These are phyloP conservation scores for Entonaema liquescens DNA, from an alignment of 495 filamentous ascomycete species.

Conservation along the genomic window DNA sequence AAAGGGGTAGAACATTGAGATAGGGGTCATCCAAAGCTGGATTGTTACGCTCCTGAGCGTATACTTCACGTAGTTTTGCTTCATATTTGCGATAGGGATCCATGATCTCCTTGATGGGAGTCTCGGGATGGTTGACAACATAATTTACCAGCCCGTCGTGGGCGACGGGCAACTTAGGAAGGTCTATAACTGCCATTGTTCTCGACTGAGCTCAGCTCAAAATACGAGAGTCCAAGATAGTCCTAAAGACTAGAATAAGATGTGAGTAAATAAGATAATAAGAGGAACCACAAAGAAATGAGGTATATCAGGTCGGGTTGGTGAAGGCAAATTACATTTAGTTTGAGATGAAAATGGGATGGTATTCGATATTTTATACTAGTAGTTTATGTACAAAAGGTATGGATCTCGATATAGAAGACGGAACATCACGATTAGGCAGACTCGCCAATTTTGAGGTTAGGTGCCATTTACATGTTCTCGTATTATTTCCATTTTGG, in stretches of 20 bases:
- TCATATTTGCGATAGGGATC: conserved; percentile 76
- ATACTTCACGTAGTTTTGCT: conserved; percentile 70
- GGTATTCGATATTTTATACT: conserved; percentile 20
- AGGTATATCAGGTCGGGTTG: background rate
- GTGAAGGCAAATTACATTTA: background rate
- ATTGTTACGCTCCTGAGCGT: conserved; percentile 73
- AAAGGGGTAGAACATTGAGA: conserved; percentile 76
- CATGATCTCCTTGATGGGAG: conserved; percentile 64
- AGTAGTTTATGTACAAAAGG: background rate
- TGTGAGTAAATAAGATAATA: background rate
- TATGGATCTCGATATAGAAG: background rate
- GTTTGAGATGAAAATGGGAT: conserved; percentile 12
- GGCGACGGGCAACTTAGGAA: conserved; percentile 56
- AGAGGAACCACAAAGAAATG: background rate
- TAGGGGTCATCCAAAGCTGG: conserved; percentile 64
- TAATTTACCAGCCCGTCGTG: conserved; percentile 55
- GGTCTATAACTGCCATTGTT: conserved; percentile 48
- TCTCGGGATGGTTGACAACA: conserved; percentile 59
- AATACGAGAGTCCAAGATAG: background rate
- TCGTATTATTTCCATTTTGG: background rate
- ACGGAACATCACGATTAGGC: conserved; percentile 26
- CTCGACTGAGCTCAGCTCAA: conserved; percentile 2
- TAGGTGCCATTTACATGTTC: background rate
- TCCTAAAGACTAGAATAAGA: background rate
- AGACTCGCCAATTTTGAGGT: conserved; percentile 15